Percentiles rank a stretch among this genome's conserved stretches.
phyloP scores from a whole-genome alignment of 2,329 filamentous ascomycete genomes.

The Ophiocordyceps australis region DNA sequence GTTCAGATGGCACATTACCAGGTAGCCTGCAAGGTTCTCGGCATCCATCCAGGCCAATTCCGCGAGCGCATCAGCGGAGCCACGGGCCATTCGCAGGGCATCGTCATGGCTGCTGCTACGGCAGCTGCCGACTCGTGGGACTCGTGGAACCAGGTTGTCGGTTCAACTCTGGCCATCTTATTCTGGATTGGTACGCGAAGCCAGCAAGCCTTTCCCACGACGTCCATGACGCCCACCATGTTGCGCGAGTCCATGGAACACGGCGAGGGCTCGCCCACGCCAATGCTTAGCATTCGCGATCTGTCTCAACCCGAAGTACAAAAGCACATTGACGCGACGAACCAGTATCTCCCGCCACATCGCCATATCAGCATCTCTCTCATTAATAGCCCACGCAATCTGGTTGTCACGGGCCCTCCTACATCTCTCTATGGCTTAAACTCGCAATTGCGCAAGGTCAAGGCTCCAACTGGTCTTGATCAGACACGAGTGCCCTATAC shows the following conservation, averaged over 20 bases:
- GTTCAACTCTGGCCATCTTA: constrained; percentile 71
- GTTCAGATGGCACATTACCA: constrained; percentile 93
- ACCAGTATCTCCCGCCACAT: constrained; percentile 84
- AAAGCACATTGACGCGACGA: constrained; percentile 91
- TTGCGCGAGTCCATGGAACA: constrained; percentile 86
- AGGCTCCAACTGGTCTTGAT: constrained; percentile 91
- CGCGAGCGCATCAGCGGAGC: constrained; percentile 71
- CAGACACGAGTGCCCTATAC: constrained; percentile 90
- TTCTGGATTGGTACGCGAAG: constrained; percentile 98
- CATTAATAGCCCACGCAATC: constrained; percentile 90
- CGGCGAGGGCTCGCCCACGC: constrained; percentile 87
- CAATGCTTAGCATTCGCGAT: constrained; percentile 95
- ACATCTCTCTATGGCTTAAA: constrained; percentile 95
- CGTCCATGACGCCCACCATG: constrained; percentile 77
- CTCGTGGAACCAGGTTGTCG: constrained; percentile 64
- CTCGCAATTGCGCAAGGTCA: constrained; percentile 85
- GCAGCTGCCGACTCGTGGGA: constrained; percentile 88
- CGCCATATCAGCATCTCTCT: constrained; percentile 90
- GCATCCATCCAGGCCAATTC: constrained; percentile 75
- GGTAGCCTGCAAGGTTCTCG: constrained; percentile 82
- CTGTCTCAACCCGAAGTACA: constrained; percentile 77
- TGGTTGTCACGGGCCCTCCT: constrained; percentile 90
- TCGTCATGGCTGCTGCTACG: constrained; percentile 83
- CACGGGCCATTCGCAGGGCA: constrained; percentile 91
- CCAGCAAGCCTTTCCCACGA: constrained; percentile 92